Base-by-base conservation (phyloP, 305 asterid genomes). In the Solanum hybrid region DNA sequence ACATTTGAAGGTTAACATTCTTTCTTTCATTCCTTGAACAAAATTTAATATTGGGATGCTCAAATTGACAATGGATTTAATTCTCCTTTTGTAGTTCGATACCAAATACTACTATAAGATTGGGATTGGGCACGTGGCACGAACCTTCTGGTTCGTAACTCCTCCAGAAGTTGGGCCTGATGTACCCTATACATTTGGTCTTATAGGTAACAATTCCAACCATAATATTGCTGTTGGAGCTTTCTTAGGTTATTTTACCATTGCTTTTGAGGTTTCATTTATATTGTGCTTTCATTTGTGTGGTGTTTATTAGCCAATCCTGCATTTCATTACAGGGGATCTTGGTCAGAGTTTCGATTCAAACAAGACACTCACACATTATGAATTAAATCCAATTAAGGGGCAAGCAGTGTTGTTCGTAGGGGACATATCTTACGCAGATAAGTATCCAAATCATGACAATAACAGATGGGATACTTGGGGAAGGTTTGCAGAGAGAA, bases 361-460 rank as follows among this genome's bases (percentile, higher is more conserved):
- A 29, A 96, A 96, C 92, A 85, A 1, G 2, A 95, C 98, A 5
- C 94, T 96, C 24, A 91, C 96, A 2, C 98, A 95, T 92, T 95
- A 94, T 51, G 97, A 95, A 91, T 66, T 32, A 12, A 96, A 95
- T 89, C 97, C 98, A 5, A 38, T 19, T 27, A 95, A 95, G 91
- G 99, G 97, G 29, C 94, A 94, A 89, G 5, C 98, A 0, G 91
- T 96, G 10, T 75, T 95, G 92, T 96, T 87, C 75, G 96, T 95
- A 13, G 98, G 99, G 22, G 99, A 96, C 88, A 94, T 95, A 3
- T 95, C 96, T 4, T 96, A 96, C 86, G 99, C 99, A 0, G 99
- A 96, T 88, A 88, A 88, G 85, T 92, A 95, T 87, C 95, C 98
- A 14, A 69, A 93, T 89, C 95, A 96, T 60, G 95, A 95, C 94